phyloP scores from a whole-genome alignment of 768 basidiomycete genomes.

The Scleroderma citrinum region DNA sequence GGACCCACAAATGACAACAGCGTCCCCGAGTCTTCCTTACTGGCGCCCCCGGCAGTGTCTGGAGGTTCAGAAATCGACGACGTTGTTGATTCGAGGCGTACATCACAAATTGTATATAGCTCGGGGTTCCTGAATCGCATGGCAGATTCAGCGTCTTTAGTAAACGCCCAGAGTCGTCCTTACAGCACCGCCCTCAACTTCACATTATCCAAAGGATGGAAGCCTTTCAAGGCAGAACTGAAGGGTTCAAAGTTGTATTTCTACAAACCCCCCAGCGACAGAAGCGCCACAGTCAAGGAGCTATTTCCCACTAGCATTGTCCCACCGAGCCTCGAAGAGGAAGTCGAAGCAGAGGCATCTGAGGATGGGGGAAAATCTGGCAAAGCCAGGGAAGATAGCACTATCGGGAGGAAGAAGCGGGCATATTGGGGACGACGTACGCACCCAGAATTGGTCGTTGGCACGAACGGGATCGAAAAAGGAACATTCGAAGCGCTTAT shows the following conservation, averaged over 20 bases:
- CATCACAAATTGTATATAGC: slow-evolving; percentile 75
- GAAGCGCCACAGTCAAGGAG: slow-evolving; percentile 56
- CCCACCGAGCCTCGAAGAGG: slow-evolving; percentile 47
- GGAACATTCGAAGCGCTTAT: slow-evolving; percentile 75
- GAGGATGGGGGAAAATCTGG: slow-evolving; percentile 24
- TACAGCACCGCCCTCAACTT: slow-evolving; percentile 30
- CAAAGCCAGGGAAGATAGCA: slow-evolving; percentile 30
- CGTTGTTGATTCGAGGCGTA: slow-evolving; percentile 42
- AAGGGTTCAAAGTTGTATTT: slow-evolving; percentile 84
- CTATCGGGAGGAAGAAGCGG: slow-evolving; percentile 46
- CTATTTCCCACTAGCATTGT: slow-evolving; percentile 68
- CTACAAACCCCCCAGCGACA: slow-evolving; percentile 77
- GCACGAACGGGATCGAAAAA: slow-evolving; percentile 42
- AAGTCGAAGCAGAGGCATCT: slow-evolving; percentile 25
- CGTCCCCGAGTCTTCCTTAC: slow-evolving; percentile 39
- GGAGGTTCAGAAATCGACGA: slow-evolving; percentile 35
- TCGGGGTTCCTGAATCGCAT: slow-evolving; percentile 74
- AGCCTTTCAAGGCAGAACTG: slow-evolving; percentile 77
- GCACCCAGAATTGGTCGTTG: slow-evolving; percentile 62
- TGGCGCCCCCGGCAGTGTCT: slow-evolving; percentile 46
- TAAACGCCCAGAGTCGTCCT: slow-evolving; percentile 22
- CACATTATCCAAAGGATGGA: slow-evolving; percentile 68
- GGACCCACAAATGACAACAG: slow-evolving; percentile 24
- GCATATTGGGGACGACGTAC: slow-evolving; percentile 73
- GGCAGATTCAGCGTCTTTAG: slow-evolving; percentile 42